phyloP scores from a whole-genome alignment of 2,329 filamentous ascomycete species.

The Pleoardoris graminearum region DNA sequence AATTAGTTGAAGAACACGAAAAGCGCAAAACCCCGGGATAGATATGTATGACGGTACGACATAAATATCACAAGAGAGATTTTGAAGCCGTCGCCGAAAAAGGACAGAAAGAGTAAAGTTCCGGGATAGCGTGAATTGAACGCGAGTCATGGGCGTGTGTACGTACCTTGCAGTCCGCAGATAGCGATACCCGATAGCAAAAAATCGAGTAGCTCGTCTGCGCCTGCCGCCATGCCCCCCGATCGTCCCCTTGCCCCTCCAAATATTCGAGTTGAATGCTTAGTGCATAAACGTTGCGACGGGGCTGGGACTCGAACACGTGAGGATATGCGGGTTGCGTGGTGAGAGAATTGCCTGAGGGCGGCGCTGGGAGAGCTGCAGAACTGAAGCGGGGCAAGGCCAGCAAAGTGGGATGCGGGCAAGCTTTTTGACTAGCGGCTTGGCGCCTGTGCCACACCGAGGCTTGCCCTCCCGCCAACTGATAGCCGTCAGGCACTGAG shows the following conservation, averaged over 20 bases:
- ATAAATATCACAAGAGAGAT: not conserved
- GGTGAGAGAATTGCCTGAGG: constrained; percentile 3
- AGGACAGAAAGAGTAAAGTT: too few relatives aligned
- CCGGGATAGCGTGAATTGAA: not conserved
- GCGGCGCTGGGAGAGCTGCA: constrained; percentile 6
- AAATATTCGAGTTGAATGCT: constrained; percentile 10
- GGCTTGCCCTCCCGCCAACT: not conserved
- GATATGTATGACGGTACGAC: not conserved
- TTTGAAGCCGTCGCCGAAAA: too few relatives aligned
- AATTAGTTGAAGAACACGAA: constrained; percentile 7
- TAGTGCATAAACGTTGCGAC: constrained; percentile 19
- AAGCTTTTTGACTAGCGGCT: not conserved
- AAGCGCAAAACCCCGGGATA: not conserved
- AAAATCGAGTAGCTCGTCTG: constrained; percentile 62
- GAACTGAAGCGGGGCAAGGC: constrained; percentile 1
- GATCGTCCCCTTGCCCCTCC: constrained; percentile 24
- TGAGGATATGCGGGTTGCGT: not conserved
- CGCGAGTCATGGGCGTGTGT: constrained; percentile 14
- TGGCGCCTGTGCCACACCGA: not conserved
- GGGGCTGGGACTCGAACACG: constrained; percentile 29
- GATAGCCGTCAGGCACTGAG: not conserved
- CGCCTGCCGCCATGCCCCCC: constrained; percentile 44
- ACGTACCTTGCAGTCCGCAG: constrained; percentile 61
- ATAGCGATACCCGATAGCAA: constrained; percentile 63
- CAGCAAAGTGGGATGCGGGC: constrained; percentile 1